Conservation (phyloP, 2,329 filamentous ascomycete genomes). For the Exserohilum turcica region DNA sequence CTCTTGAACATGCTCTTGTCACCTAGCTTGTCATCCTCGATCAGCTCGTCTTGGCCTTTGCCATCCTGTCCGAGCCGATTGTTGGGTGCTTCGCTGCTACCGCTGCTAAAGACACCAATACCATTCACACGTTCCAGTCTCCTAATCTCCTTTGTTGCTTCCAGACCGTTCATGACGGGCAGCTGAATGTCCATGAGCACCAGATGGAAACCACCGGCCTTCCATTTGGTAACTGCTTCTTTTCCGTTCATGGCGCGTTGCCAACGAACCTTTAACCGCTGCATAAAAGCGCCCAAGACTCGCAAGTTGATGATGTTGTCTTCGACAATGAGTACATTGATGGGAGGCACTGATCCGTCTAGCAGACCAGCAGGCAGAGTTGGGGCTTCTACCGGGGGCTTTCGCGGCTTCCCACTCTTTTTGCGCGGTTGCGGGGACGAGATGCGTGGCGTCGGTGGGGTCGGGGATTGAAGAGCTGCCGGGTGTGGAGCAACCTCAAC, state of each 20-base stretch:
- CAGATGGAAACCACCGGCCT: conserved; percentile 87
- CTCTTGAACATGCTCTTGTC: conserved; percentile 81
- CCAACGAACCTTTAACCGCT: conserved; percentile 93
- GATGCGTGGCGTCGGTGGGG: conserved; percentile 56
- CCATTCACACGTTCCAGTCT: conserved; percentile 86
- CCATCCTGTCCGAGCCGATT: conserved; percentile 47
- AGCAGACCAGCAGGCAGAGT: conserved; percentile 64
- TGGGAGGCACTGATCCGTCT: conserved; percentile 85
- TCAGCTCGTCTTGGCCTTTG: conserved; percentile 40
- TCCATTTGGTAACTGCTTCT: conserved; percentile 93
- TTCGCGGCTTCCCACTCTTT: conserved; percentile 54
- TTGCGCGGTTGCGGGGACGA: conserved; percentile 54
- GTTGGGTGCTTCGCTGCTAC: conserved; percentile 51
- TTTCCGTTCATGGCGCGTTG: conserved; percentile 95
- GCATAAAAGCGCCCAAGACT: conserved; percentile 93
- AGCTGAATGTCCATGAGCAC: conserved; percentile 99
- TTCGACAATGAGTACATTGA: conserved; percentile 96
- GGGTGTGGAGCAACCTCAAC: conserved; percentile 50
- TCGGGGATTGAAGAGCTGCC: conserved; percentile 44
- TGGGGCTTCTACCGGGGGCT: conserved; percentile 42
- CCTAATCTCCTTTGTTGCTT: conserved; percentile 93
- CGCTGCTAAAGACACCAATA: conserved; percentile 80
- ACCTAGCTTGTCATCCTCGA: conserved; percentile 70
- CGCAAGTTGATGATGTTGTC: conserved; percentile 98
- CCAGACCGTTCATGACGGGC: conserved; percentile 92